Evolutionary conservation across 2,329 filamentous ascomycete species (phyloP).

Genomic region (Ophiostoma angusticollis): DNA sequence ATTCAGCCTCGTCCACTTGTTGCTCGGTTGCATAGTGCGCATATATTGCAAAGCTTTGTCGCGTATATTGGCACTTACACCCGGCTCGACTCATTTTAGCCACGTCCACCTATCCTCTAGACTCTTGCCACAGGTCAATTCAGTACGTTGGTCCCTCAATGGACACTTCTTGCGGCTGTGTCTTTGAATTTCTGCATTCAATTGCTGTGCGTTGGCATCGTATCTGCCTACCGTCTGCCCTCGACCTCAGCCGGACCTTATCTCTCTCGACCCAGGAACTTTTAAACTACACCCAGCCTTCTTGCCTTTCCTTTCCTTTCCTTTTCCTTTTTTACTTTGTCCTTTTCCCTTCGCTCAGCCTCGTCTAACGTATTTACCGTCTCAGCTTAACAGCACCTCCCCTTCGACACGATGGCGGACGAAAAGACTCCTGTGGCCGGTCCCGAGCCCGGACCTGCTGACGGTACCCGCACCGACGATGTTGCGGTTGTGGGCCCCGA

Average conservation of each 20-base stretch:
- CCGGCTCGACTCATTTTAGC: constrained; percentile 2
- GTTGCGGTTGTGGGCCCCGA: constrained; percentile 3
- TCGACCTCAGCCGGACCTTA: too few relatives aligned
- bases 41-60: too few relatives aligned
- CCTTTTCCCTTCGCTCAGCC: not conserved
- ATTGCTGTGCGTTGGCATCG: too few relatives aligned
- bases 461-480: not conserved
- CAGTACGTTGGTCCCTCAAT: too few relatives aligned
- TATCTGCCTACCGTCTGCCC: too few relatives aligned
- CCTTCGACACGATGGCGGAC: constrained; percentile 7
- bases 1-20: too few relatives aligned
- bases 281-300: not conserved
- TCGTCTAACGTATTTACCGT: not conserved
- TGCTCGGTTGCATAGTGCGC: too few relatives aligned
- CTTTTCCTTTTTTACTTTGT: not conserved
- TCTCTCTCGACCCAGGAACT: not conserved
- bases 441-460: constrained; percentile 3
- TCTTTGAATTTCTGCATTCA: constrained; percentile 1
- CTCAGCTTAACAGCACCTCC: not conserved
- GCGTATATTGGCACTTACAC: constrained; percentile 1
- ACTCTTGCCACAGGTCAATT: too few relatives aligned
- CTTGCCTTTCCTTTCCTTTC: not conserved
- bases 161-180: not conserved
- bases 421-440: constrained; percentile 6
- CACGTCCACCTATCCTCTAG: not conserved